A percentile compares a stretch with the other conserved stretches of the same genome.
Evolutionary conservation across 352 stramenopile genomes (phyloP).

Genomic region (Pythium dissimile): DNA sequence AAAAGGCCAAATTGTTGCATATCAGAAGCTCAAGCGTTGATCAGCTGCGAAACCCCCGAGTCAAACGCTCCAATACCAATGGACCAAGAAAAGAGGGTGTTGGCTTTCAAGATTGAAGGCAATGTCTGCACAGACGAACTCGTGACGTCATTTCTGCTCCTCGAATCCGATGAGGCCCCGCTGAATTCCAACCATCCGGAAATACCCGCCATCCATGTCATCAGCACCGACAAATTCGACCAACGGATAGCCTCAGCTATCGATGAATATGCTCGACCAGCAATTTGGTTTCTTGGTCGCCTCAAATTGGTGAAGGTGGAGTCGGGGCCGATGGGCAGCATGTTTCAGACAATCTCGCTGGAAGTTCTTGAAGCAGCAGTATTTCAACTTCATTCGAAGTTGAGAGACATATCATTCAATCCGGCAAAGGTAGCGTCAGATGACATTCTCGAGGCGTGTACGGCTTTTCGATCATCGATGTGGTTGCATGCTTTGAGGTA

Average conservation of each 20-base stretch:
- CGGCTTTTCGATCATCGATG: constrained; percentile 48
- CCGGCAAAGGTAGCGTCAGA: constrained; percentile 35
- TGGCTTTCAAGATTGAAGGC: constrained; percentile 11
- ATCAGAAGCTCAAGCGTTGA: neutral
- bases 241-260: neutral
- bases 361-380: constrained; percentile 46
- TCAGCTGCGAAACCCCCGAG: neutral
- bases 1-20: neutral
- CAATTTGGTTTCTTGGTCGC: constrained; percentile 17
- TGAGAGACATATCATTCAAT: constrained; percentile 48
- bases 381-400: constrained; percentile 33
- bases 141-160: constrained; percentile 8
- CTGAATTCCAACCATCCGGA: too few relatives aligned
- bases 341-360: constrained; percentile 27
- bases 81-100: neutral
- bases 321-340: neutral
- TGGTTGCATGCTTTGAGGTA: constrained; percentile 72
- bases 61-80: neutral
- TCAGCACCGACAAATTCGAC: neutral
- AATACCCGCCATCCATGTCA: too few relatives aligned
- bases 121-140: constrained; percentile 15
- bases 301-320: constrained; percentile 11
- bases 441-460: constrained; percentile 50
- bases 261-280: constrained; percentile 18
- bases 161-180: neutral